Conservation (phyloP, 345 rosid genomes). For the Camelina laxa region DNA sequence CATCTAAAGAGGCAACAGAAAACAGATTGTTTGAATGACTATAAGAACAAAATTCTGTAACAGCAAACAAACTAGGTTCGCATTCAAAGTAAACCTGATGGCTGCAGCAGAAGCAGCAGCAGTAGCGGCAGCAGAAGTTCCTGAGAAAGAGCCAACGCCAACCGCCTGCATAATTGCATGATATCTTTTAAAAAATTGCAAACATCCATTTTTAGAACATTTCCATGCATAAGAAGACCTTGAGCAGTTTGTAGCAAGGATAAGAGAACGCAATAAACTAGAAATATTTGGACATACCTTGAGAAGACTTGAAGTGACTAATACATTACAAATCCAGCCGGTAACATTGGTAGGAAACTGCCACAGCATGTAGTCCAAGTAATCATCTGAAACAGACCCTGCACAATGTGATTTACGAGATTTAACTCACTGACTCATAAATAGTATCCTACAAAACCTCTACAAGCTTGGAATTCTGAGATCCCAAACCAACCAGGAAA, state of each 20-base stretch:
- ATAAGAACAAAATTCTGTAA: background rate
- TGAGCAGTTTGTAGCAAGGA: slow-evolving; percentile 17
- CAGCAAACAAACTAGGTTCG: slow-evolving; percentile 20
- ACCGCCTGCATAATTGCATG: slow-evolving; percentile 67
- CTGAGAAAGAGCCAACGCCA: slow-evolving; percentile 89
- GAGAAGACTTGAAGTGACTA: slow-evolving; percentile 95
- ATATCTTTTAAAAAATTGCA: background rate
- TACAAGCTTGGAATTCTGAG: slow-evolving; percentile 5
- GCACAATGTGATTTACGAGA: slow-evolving; percentile 33
- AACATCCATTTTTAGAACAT: background rate
- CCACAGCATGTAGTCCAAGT: slow-evolving; percentile 84
- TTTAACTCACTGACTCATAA: slow-evolving; percentile 5
- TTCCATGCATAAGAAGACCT: slow-evolving; percentile 20
- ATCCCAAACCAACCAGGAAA: slow-evolving; percentile 65
- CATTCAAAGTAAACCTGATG: slow-evolving; percentile 58
- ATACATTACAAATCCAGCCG: slow-evolving; percentile 90
- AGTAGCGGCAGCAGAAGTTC: slow-evolving; percentile 84
- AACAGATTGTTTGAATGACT: background rate
- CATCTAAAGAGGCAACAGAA: slow-evolving; percentile 66
- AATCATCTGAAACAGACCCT: slow-evolving; percentile 96
- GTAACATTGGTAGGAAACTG: slow-evolving; percentile 96
- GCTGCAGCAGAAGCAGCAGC: slow-evolving; percentile 77
- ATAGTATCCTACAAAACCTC: background rate
- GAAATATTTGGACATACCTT: slow-evolving; percentile 58
- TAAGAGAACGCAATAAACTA: background rate